phyloP scores from a whole-genome alignment of 2,329 filamentous ascomycete species.

The Fusarium sterilihyphosum region DNA sequence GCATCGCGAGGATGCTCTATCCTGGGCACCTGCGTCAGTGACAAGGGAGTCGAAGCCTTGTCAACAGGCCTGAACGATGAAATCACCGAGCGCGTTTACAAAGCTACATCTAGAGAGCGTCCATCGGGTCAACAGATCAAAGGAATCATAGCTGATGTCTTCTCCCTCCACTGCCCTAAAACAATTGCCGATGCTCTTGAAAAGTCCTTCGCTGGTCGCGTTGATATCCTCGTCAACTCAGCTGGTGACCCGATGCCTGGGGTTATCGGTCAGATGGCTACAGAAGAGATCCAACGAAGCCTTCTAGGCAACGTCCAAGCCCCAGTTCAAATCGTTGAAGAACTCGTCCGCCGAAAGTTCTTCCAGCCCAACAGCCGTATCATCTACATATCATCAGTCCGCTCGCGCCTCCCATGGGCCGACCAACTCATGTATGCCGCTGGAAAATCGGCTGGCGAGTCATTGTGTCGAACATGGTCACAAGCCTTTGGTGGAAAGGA shows the following conservation, averaged over 20 bases:
- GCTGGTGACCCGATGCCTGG: constrained; percentile 46
- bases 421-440: constrained; percentile 49
- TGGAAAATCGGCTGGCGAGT: constrained; percentile 49
- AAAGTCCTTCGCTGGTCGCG: constrained; percentile 33
- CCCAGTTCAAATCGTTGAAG: constrained; percentile 49
- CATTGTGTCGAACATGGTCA: constrained; percentile 50
- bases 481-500: constrained; percentile 50
- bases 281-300: constrained; percentile 44
- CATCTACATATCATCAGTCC: constrained; percentile 49
- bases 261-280: constrained; percentile 41
- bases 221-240: constrained; percentile 50
- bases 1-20: constrained; percentile 45
- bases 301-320: constrained; percentile 50
- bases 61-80: constrained; percentile 34
- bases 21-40: constrained; percentile 46
- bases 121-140: constrained; percentile 33
- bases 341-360: constrained; percentile 44
- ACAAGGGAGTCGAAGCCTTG: constrained; percentile 31
- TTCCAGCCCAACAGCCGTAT: constrained; percentile 49
- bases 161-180: constrained; percentile 41
- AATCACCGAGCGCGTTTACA: constrained; percentile 28
- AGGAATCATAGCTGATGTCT: constrained; percentile 46
- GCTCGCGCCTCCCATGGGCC: constrained; percentile 47
- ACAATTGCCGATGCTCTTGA: constrained; percentile 42
- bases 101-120: constrained; percentile 14